Evolutionary conservation across 2,329 filamentous ascomycete genomes (phyloP), one percentile per base, ranked within the genome.

Genomic region (Aspergillus pseudotamarii): DNA sequence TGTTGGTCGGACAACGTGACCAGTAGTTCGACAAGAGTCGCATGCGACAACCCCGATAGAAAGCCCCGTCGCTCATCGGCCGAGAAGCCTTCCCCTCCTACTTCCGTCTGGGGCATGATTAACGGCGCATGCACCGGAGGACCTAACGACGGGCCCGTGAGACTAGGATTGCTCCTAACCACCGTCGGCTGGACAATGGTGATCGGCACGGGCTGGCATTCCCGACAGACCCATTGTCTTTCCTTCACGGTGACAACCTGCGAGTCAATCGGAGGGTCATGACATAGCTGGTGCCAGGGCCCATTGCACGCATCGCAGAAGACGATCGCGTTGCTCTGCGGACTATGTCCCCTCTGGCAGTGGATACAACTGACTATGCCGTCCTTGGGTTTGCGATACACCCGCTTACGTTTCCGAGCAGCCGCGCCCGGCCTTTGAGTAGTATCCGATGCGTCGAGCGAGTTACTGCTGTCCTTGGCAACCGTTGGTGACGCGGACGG

Each of bases 261-360:
- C 65, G 89, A 86, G n/a, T 85, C 83, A 64, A 96, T 91, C 10
- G 85, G 85, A 1, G 92, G 92, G 63, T 91, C 85, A 75, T 96
- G 92, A 72, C 92, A 96, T 71, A 88, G 87, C 75, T 93, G 91
- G 76, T 96, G 92, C 86, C 92, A 96, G 48, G 89, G 87, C 34
- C 84, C 83, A 74, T 92, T 91, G 80, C 92, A 96, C 19, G 88
- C 88, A 77, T 94, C 91, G 79, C 92, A 96, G 76, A 94, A 93
- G 3, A 95, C 91, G 73, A 96, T 94, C 78, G 89, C 86, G 78
- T 95, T 95, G 69, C 82, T 87, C n/a, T 82, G 76, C 3, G 90
- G 89, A 71, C 90, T 92, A 67, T 90, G 86, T 11, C 90, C 88
- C 67, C 92, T 84, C 59, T 88, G 85, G 78, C 92, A 96, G 66